phyloP scores from a whole-genome alignment of 306 rosid species.

The Malus orientalis region DNA sequence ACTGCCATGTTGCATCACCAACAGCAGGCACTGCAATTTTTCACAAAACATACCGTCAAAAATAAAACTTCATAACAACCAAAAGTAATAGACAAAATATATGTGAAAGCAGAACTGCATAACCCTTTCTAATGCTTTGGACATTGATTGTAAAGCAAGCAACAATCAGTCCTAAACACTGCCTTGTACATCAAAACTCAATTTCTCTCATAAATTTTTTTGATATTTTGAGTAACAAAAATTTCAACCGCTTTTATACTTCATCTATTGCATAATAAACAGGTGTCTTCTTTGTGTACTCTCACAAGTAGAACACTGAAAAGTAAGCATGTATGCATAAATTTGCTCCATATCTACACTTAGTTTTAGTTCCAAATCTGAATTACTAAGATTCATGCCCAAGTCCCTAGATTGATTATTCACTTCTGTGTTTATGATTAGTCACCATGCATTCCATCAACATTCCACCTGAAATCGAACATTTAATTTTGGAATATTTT shows the following conservation, averaged over 20 bases:
- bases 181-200: background rate
- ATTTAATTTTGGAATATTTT: background rate
- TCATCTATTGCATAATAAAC: background rate
- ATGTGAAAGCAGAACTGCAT: background rate
- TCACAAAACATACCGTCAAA: background rate
- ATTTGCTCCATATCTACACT: background rate
- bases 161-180: background rate
- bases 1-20: constrained; percentile 60
- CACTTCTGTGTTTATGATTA: background rate
- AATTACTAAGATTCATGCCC: background rate
- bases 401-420: background rate
- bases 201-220: background rate
- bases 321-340: background rate
- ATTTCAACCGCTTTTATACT: background rate
- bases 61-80: background rate
- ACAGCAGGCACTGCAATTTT: constrained; percentile 52
- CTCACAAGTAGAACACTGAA: background rate
- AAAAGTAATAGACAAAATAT: background rate
- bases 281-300: background rate
- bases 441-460: background rate
- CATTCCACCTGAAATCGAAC: background rate
- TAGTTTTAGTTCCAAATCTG: background rate
- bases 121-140: background rate
- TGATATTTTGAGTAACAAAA: background rate
- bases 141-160: background rate